Evolutionary conservation across 805 yeast genomes (phyloP), one percentile per base, ranked within the genome.

Genomic region (Kodamaea neixiangensis): DNA sequence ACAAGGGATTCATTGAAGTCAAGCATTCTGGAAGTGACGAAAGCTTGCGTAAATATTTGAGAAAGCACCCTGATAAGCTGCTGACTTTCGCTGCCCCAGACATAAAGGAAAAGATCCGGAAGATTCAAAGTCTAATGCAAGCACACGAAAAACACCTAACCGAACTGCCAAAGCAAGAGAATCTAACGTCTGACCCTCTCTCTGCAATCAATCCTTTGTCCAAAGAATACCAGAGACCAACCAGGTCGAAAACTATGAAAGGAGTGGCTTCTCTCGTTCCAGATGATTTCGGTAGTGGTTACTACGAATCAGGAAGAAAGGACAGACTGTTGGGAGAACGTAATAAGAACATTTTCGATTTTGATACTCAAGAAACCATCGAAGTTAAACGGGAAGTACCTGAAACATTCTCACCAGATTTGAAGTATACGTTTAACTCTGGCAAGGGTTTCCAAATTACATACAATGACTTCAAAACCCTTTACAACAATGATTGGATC

Each of bases 401-500:
- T 4, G 69, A 70, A 0, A 53, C 66, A 22, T 84, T 83, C 29
- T 60, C 68, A 4, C 78, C 79, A 2, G 71, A 75, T 4, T 65
- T 87, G 46, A 73, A 71, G 29, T 76, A 80, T 55, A 69, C 68
- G 14, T 84, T 90, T 58, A 63, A 68, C 20, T 86, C 83, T 57
- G 79, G 78, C 4, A 76, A 81, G 38, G 65, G 69, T 1, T 78
- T 87, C 55, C 77, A 78, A 3, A 78, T 93, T 7, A 76, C 83
- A 0, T 78, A 81, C 52, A 76, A 80, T 35, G 99, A 94, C 63
- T 89, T 87, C 65, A 81, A 81, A 54, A 87, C 97, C 42, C 75
- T 93, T 7, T 83, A 85, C 61, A 85, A 86, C 51, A 84, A 85
- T 44, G 89, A 87, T 54, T 93, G 96, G 92, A 81, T 94, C 45